These are phyloP conservation scores for Wickerhamiella lipophila DNA, from an alignment of 805 yeast species.

Conservation along the genomic window DNA sequence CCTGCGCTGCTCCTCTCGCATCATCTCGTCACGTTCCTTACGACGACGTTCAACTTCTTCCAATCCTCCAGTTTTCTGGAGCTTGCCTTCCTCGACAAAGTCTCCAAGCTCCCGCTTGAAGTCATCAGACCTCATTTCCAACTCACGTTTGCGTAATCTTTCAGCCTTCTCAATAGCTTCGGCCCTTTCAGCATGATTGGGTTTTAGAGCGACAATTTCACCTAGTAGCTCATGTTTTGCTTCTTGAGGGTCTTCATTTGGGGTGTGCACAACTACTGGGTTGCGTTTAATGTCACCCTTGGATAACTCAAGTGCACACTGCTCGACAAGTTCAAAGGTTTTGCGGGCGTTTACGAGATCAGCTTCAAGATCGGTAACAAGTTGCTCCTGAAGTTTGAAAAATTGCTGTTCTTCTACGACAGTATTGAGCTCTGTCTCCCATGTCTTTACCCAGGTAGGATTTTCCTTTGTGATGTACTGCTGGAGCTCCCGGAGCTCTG, in stretches of 20 bases:
- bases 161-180: conserved; percentile 89
- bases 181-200: conserved; percentile 71
- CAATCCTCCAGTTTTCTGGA: conserved; percentile 78
- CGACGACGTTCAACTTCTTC: conserved; percentile 71
- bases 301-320: conserved; percentile 27
- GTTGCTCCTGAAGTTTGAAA: conserved; percentile 77
- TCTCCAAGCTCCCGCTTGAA: conserved; percentile 78
- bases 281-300: conserved; percentile 31
- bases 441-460: conserved; percentile 74
- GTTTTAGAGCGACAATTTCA: conserved; percentile 67
- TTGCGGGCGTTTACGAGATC: conserved; percentile 72
- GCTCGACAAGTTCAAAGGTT: conserved; percentile 68
- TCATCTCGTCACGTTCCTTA: conserved; percentile 49
- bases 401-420: conserved; percentile 92
- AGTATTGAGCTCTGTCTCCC: conserved; percentile 83
- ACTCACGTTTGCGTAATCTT: conserved; percentile 58
- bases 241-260: conserved; percentile 16
- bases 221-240: conserved; percentile 53
- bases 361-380: conserved; percentile 63
- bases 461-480: conserved; percentile 56
- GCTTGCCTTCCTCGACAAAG: conserved; percentile 64
- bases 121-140: conserved; percentile 45
- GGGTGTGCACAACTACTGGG: conserved; percentile 31
- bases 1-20: conserved; percentile 36
- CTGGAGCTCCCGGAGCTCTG: conserved; percentile 41